Percentiles rank a stretch among this genome's conserved stretches.
phyloP scores from a whole-genome alignment of 2,329 filamentous ascomycete species.

The Fusarium incarnatum region DNA sequence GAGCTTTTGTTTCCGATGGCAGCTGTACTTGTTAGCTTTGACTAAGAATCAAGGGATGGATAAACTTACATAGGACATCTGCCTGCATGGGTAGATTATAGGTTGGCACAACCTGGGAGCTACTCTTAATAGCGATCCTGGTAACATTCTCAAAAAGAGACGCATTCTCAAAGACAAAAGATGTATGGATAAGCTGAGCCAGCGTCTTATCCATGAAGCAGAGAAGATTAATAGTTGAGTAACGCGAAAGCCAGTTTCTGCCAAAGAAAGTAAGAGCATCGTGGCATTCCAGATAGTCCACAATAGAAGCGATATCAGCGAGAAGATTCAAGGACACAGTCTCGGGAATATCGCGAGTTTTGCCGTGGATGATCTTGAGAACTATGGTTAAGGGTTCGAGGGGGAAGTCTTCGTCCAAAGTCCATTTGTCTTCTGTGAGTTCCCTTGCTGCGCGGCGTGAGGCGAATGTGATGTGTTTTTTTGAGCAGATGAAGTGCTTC shows the following conservation, averaged over 20 bases:
- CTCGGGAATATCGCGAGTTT: neutral
- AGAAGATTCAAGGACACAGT: accelerated
- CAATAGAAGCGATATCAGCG: neutral
- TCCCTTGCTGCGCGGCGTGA: neutral
- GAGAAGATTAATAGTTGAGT: accelerated
- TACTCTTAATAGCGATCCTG: neutral
- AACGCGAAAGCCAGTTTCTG: neutral
- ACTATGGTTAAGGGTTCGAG: neutral
- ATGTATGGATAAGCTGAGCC: neutral
- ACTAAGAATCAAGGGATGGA: too few relatives aligned
- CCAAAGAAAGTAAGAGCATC: neutral
- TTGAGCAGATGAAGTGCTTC: constrained; percentile 2
- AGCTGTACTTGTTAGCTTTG: too few relatives aligned
- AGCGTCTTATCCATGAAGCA: neutral
- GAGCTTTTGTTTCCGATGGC: neutral
- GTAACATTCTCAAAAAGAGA: accelerated
- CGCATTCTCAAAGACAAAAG: neutral
- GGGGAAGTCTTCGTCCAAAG: neutral
- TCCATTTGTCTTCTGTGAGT: constrained; percentile 5
- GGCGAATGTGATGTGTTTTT: constrained; percentile 2
- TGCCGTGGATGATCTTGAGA: constrained; percentile 1
- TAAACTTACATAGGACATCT: neutral
- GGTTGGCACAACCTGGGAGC: neutral
- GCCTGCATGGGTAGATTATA: neutral
- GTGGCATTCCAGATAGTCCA: neutral